Evolutionary conservation across 2,329 filamentous ascomycete species (phyloP).

Genomic region (Alternaria hordeiaustralica): DNA sequence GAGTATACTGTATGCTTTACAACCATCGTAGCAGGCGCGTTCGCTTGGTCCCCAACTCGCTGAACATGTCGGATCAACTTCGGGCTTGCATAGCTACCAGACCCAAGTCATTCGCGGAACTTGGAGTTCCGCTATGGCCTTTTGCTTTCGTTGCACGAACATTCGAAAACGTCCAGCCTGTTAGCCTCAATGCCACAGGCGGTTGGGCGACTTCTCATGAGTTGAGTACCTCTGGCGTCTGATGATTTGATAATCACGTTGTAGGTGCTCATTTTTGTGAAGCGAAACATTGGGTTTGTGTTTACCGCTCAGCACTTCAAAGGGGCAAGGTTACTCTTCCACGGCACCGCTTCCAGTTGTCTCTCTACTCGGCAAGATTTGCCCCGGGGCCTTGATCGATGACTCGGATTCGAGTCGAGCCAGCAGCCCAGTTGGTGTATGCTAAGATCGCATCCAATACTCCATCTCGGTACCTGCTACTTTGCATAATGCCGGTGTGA

Average conservation of each 20-base stretch:
- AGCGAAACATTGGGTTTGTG: not conserved
- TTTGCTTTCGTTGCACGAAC: not conserved
- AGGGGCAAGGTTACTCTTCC: not conserved
- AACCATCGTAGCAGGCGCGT: not conserved
- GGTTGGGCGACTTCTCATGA: not conserved
- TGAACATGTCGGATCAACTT: not conserved
- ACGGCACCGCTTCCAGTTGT: not conserved
- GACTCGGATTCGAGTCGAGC: constrained; percentile 44
- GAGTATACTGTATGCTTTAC: not conserved
- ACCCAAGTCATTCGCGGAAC: not conserved
- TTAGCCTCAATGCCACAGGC: not conserved
- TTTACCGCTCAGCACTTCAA: not conserved
- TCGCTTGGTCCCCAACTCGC: not conserved
- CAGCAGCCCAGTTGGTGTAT: constrained; percentile 2
- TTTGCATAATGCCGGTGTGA: constrained; percentile 8
- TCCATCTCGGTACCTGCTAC: not conserved
- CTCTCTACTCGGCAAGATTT: not conserved
- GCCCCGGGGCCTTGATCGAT: not conserved
- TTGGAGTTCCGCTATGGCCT: not conserved
- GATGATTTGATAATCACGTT: not conserved
- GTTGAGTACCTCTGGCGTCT: not conserved
- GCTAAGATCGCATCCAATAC: constrained; percentile 10
- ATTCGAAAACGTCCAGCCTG: not conserved
- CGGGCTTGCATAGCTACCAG: not conserved
- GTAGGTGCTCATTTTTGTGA: not conserved